Percentiles rank a stretch among this genome's conserved stretches.
Evolutionary conservation across 2,329 filamentous ascomycete species (phyloP).

Genomic region (Cladosporium sp.): DNA sequence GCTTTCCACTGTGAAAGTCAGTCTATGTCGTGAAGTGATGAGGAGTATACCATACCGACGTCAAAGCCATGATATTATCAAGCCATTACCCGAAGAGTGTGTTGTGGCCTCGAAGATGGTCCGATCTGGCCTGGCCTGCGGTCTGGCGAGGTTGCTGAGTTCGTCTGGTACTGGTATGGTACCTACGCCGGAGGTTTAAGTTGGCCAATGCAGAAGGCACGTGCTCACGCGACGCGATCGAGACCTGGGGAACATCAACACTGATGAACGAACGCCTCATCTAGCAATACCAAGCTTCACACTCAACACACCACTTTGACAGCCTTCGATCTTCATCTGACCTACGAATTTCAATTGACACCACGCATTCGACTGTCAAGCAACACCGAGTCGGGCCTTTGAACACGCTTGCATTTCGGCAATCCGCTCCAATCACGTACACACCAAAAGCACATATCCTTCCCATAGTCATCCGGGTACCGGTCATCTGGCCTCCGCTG

Average conservation of each 20-base stretch:
- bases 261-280: background rate
- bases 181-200: background rate
- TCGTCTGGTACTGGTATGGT: background rate
- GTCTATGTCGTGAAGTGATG: background rate
- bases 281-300: background rate
- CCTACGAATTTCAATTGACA: background rate
- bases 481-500: constrained; percentile 59
- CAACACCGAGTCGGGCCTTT: constrained; percentile 11
- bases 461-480: constrained; percentile 75
- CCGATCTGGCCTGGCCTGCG: constrained; percentile 2
- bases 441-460: constrained; percentile 64
- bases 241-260: constrained; percentile 1
- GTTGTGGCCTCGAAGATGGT: background rate
- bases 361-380: background rate
- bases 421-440: constrained; percentile 21
- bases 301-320: background rate
- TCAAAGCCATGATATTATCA: constrained; percentile 34
- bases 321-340: background rate
- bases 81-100: constrained; percentile 26
- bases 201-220: background rate
- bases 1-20: constrained; percentile 79
- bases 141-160: background rate
- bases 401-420: background rate
- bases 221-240: background rate
- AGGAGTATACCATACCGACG: constrained; percentile 29